phyloP scores from a whole-genome alignment of 768 basidiomycete species.

The Lactifluus hygrophoroides region DNA sequence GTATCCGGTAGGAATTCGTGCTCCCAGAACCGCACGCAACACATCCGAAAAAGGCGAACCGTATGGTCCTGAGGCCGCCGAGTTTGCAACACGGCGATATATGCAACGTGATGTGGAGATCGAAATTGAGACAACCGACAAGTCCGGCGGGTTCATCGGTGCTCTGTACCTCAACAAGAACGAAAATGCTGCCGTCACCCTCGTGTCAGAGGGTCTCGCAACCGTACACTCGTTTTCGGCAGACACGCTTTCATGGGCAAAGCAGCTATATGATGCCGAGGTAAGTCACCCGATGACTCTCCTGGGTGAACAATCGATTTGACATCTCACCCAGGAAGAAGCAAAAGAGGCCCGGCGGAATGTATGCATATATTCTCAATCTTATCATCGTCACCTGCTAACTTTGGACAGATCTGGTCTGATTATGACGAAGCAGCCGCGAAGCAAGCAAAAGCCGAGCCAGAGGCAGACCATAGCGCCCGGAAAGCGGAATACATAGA shows the following conservation, averaged over 20 bases:
- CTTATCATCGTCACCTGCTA: not conserved
- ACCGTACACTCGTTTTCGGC: conserved; percentile 84
- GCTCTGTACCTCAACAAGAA: conserved; percentile 76
- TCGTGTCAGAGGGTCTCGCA: conserved; percentile 82
- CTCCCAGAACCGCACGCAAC: conserved; percentile 79
- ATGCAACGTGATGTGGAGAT: conserved; percentile 97
- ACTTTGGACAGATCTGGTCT: conserved; percentile 63
- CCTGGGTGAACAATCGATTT: not conserved
- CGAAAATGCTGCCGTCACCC: conserved; percentile 77
- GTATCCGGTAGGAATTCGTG: conserved; percentile 68
- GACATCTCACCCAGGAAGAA: conserved; percentile 43
- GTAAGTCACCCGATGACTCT: conserved; percentile 30
- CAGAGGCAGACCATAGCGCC: conserved; percentile 40
- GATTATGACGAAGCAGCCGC: conserved; percentile 72
- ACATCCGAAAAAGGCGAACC: conserved; percentile 82
- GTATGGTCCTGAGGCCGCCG: conserved; percentile 72
- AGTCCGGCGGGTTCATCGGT: conserved; percentile 94
- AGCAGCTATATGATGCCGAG: conserved; percentile 79
- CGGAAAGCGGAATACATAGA: conserved; percentile 85
- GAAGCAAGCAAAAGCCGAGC: conserved; percentile 39
- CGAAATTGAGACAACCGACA: conserved; percentile 83
- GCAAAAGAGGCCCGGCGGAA: conserved; percentile 75
- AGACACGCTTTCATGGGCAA: conserved; percentile 69
- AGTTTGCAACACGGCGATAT: conserved; percentile 69
- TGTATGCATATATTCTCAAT: conserved; percentile 37